Evolutionary conservation across 2,329 filamentous ascomycete genomes (phyloP), one percentile per base, ranked within the genome.

Genomic region (Truncatella angustata): DNA sequence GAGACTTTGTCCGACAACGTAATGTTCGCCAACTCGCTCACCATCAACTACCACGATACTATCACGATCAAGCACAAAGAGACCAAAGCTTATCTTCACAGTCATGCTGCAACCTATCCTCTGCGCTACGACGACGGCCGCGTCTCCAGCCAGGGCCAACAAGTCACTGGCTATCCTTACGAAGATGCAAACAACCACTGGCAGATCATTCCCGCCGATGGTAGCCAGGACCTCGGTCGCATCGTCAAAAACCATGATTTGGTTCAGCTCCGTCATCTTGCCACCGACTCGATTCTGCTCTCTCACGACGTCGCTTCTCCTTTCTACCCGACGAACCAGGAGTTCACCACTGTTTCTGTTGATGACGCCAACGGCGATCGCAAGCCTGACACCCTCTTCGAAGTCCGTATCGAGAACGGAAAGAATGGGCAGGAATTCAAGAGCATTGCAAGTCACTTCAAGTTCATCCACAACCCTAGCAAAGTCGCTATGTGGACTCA

Each of bases 401-500:
- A 97, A 73, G 81, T 99, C 62, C 86, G 88, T 64, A 87, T 97
- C 57, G 94, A 97, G 67, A 84, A 88, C 58, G 90, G 86, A 64
- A 97, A 97, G 73, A 67, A 78, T 39, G 79, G 80, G 23, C 88
- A 93, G 65, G 86, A 93, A 52, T 96, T 97, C 78, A 93, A 91
- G 77, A 93, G 88, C 56, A 82, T 96, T 67, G 86, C 93, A 9
- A 87, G 91, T 56, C 89, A 96, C 73, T 97, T 99, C 82, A 97
- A 97, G 75, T 81, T 99, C 54, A 84, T 99, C 62, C 94, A 99
- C 72, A 85, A 89, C 65, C 91, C 93, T 6, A 95, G 91, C 70
- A 96, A 95, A 70, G 94, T 99, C 47, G 93, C 94, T 59, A 96
- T 99, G 93, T 99, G 94, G 94, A 99, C 94, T 24, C 93, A 97